Percentiles rank a stretch among this genome's conserved stretches.
Conservation (phyloP, 1,284 basidiomycete species). For the Tremellales sp. region DNA sequence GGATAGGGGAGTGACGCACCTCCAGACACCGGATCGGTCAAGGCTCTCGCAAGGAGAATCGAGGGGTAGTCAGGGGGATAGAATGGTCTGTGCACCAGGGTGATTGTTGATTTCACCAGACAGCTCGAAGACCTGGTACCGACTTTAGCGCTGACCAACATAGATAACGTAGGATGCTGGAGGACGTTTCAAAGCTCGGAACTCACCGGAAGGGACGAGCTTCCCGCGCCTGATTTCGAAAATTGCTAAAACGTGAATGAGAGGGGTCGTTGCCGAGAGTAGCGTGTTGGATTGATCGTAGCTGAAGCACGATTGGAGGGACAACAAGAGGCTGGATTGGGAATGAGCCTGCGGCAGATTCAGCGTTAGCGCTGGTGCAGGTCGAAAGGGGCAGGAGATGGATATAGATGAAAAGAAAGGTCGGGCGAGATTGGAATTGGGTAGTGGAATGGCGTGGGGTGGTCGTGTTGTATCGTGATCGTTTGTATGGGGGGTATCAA, state of each 20-base stretch:
- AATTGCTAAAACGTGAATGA: background rate
- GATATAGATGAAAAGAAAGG: too few relatives aligned
- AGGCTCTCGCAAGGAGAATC: background rate
- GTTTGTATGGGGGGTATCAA: too few relatives aligned
- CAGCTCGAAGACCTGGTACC: too few relatives aligned
- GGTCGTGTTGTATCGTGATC: too few relatives aligned
- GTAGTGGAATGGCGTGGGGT: too few relatives aligned
- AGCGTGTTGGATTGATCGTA: too few relatives aligned
- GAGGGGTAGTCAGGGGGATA: background rate
- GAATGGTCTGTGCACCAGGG: background rate
- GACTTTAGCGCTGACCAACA: background rate
- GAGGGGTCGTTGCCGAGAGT: background rate
- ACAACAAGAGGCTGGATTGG: background rate
- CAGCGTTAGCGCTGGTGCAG: background rate
- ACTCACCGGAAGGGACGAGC: background rate
- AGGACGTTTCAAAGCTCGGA: background rate
- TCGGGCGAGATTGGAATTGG: too few relatives aligned
- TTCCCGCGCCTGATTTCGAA: background rate
- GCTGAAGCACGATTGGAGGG: too few relatives aligned
- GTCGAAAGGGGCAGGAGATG: too few relatives aligned
- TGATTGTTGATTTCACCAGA: too few relatives aligned
- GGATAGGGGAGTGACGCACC: background rate
- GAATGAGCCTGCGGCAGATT: background rate
- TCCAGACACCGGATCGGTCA: background rate
- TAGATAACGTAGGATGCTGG: background rate